Base-by-base conservation (phyloP, 805 yeast genomes). In the Tetrapisispora arboricola region DNA sequence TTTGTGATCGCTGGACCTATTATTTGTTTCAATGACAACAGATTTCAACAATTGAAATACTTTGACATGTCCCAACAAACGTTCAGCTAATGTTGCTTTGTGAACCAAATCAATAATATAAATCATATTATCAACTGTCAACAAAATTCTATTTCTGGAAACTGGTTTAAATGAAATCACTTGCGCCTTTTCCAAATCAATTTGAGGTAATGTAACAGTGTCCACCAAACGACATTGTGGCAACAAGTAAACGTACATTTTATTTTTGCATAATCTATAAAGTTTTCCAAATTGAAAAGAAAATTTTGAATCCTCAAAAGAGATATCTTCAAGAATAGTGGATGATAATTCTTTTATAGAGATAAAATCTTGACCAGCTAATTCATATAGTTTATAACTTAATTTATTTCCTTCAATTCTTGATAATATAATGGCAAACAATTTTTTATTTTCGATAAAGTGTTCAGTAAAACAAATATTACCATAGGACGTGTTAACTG, bases 31-130 rank as follows among this genome's bases (percentile, higher is more conserved):
- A 13, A 57, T 44, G 10, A 49, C 45, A 21, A 55, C 59, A 3
- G 60, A 44, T 30, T 48, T 43, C 19, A 58, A 34, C 18, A 58
- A 22, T 42, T 58, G 63, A 30, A 57, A 54, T 15, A 54, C 49
- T 33, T 55, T 57, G 18, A 55, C 47, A 47, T 55, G 55, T 11
- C 50, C 45, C 5, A 58, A 36, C 19, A 51, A 55, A 40, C 57
- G 51, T 36, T 50, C 45, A 20, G 50, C 46, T 24, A 58, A 39
- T 22, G 51, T 43, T 11, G 63, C 50, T 24, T 48, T 49, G 35
- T 58, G 59, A 4, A 50, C 40, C 28, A 60, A 36, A 41, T 61
- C 64, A 28, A 61, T 33, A 13, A 60, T 34, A 40, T 48, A 60
- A 5, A 60, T 38, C 16, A 48, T 49, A 29, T 58, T 58, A 25